Evolutionary conservation across 805 yeast genomes (phyloP).

Genomic region (Candida golubevii): DNA sequence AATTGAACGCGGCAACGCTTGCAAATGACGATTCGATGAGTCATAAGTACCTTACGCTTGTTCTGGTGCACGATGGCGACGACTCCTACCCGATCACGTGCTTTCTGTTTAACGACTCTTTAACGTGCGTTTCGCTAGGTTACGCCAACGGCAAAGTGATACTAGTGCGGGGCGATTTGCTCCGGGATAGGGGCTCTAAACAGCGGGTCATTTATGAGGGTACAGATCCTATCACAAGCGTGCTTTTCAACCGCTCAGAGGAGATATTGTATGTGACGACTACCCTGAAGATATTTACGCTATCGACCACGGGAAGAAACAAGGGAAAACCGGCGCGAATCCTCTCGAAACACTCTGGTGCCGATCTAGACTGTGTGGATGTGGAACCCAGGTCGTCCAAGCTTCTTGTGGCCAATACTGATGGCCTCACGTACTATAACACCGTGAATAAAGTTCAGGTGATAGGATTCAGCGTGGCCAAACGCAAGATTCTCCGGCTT

Average conservation of each 20-base stretch:
- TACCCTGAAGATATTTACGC: slow-evolving; percentile 63
- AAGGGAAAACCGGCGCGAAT: slow-evolving; percentile 54
- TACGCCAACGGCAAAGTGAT: slow-evolving; percentile 81
- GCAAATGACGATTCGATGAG: slow-evolving; percentile 15
- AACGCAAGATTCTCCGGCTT: slow-evolving; percentile 47
- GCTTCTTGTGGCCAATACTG: slow-evolving; percentile 61
- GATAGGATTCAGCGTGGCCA: slow-evolving; percentile 53
- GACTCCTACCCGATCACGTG: slow-evolving; percentile 78
- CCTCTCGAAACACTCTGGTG: slow-evolving; percentile 45
- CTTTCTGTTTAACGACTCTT: slow-evolving; percentile 48
- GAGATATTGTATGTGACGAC: slow-evolving; percentile 65
- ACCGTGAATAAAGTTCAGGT: slow-evolving; percentile 50
- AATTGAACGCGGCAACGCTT: slow-evolving; percentile 15
- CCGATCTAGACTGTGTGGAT: slow-evolving; percentile 47
- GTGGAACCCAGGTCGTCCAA: slow-evolving; percentile 40
- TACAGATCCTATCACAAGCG: slow-evolving; percentile 75
- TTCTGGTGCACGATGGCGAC: slow-evolving; percentile 61
- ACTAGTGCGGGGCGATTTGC: slow-evolving; percentile 78
- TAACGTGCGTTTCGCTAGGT: slow-evolving; percentile 69
- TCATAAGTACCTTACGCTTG: slow-evolving; percentile 53
- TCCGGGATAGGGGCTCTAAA: slow-evolving; percentile 85
- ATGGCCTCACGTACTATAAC: slow-evolving; percentile 61
- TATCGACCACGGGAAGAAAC: slow-evolving; percentile 75
- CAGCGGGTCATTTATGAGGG: slow-evolving; percentile 76
- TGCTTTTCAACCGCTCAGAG: slow-evolving; percentile 54